phyloP scores from a whole-genome alignment of 1,284 basidiomycete genomes.

The Moesziomyces sp. region DNA sequence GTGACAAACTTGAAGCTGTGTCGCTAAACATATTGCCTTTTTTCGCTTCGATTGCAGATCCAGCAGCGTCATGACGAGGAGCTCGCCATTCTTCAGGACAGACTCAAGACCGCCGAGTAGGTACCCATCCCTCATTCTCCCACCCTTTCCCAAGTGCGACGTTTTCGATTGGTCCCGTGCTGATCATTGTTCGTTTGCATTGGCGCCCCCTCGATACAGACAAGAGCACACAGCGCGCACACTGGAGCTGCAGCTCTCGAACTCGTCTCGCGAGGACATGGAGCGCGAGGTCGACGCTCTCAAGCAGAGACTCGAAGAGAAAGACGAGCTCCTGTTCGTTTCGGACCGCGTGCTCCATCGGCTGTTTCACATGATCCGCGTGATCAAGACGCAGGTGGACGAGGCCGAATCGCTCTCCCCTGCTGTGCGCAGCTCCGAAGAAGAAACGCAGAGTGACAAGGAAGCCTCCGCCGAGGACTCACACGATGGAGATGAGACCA shows the following conservation, averaged over 20 bases:
- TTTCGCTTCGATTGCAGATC: neutral
- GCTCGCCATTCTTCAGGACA: neutral
- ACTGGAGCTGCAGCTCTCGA: constrained; percentile 10
- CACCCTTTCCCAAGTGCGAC: too few relatives aligned
- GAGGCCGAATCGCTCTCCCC: constrained; percentile 27
- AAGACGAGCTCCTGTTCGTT: constrained; percentile 33
- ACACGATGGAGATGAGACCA: neutral
- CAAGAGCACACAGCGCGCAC: constrained; percentile 3
- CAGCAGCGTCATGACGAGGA: neutral
- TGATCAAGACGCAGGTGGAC: constrained; percentile 23
- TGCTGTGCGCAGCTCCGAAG: constrained; percentile 21
- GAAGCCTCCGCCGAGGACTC: neutral
- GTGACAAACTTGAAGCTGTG: constrained; percentile 12
- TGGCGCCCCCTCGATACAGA: neutral
- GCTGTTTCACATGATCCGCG: constrained; percentile 23
- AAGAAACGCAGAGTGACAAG: too few relatives aligned
- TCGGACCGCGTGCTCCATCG: constrained; percentile 29
- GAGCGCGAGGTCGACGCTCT: constrained; percentile 14
- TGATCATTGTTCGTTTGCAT: too few relatives aligned
- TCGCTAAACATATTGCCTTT: too few relatives aligned
- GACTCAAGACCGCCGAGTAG: neutral
- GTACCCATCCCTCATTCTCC: neutral
- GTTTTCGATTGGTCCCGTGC: too few relatives aligned
- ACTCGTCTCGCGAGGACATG: neutral
- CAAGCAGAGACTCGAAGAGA: constrained; percentile 7